phyloP scores from a whole-genome alignment of 1,284 basidiomycete genomes.

The Sanghuangporus weigelae region DNA sequence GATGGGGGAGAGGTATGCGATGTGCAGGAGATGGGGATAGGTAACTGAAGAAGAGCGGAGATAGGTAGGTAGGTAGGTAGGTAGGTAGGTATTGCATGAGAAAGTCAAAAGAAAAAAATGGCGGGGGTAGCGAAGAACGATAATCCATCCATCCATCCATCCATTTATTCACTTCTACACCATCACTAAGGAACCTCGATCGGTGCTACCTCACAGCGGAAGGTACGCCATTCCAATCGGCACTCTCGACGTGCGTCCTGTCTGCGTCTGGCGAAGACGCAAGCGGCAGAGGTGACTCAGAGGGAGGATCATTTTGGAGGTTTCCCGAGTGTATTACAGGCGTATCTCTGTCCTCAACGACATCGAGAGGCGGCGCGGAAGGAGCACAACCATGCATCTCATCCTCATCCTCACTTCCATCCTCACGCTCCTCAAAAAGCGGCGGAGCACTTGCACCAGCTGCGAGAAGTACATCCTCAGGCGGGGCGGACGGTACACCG shows the following conservation, averaged over 20 bases:
- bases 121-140: too few species aligned
- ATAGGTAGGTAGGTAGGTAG: too few species aligned
- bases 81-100: too few species aligned
- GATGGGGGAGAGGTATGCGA: too few species aligned
- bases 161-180: too few species aligned
- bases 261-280: neutral
- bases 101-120: too few species aligned
- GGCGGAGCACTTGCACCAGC: conserved; percentile 33
- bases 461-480: conserved; percentile 26
- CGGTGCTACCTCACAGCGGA: neutral
- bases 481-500: conserved; percentile 37
- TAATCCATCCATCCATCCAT: too few species aligned
- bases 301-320: neutral
- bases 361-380: neutral
- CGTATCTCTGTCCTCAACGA: neutral
- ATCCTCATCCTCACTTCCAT: neutral
- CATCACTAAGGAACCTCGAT: neutral
- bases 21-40: too few species aligned
- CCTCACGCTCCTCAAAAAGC: conserved; percentile 27
- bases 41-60: too few species aligned
- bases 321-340: neutral
- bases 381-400: neutral
- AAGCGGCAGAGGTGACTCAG: neutral
- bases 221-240: neutral
- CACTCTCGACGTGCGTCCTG: neutral